Evolutionary conservation across 441 rosid species (phyloP), one percentile per base, ranked within the genome.

Genomic region (Adansonia rubrostipa): DNA sequence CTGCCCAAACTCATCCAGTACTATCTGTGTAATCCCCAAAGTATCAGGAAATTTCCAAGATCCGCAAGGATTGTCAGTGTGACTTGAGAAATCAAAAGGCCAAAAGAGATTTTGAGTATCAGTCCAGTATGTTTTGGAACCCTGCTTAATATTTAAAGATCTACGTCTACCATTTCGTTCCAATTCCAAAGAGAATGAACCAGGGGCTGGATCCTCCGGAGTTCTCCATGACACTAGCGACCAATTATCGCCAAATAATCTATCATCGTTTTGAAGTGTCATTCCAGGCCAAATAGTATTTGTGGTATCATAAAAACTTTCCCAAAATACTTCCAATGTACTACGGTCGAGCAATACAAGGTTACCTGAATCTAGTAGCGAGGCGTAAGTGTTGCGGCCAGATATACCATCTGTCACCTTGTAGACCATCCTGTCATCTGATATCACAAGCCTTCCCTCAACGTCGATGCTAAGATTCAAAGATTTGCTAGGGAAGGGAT

Each of bases 1-100:
- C 47, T 71, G 75, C 17, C 75, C 75, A n/a, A 71, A 33, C 24
- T 1, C 47, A 33, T 71, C 75, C 45, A 71, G 19, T 51, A 51
- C 24, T 3, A 71, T 53, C 4, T 71, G 44, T 19, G 2, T 13
- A 50, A 2, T 19, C 47, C 11, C 36, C 20, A 6, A 60, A 60
- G 36, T 60, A 60, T 60, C 22, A 20, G 33, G 64, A 60, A 22
- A 60, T 60, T 60, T 20, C 36, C 15, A 19, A 60, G 24, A 20
- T 60, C 36, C 28, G 0, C 9, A 10, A 60, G 33, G 11, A 19
- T 9, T 9, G 13, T 1, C 14, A 60, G 5, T 0, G 2, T 3
- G 24, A 60, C 36, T 60, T 36, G 40, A 36, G 40, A 36, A 36
- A 36, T 36, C 40, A 36, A 5, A 36, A 36, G 0, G 40, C 24